These are phyloP conservation scores for Aphanomyces euteiches DNA, from an alignment of 352 stramenopile species.

Conservation along the genomic window DNA sequence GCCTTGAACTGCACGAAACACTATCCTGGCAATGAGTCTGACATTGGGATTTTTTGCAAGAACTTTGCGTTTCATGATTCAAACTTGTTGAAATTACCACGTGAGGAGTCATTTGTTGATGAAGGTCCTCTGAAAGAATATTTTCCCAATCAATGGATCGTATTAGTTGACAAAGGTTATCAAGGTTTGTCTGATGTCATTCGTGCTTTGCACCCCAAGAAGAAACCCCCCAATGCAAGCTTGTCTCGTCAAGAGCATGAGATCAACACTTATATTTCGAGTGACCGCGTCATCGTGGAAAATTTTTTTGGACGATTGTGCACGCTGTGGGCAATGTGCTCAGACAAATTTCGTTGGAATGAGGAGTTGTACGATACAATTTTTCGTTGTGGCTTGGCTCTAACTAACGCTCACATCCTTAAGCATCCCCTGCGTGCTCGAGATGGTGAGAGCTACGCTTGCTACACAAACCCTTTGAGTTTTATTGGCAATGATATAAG, in stretches of 20 bases:
- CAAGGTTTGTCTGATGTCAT: background rate
- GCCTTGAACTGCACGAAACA: background rate
- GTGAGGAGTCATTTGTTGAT: background rate
- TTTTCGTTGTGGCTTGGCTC: no score
- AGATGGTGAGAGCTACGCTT: background rate
- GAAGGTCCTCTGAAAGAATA: background rate
- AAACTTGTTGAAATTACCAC: background rate
- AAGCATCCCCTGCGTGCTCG: background rate
- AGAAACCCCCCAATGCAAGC: background rate
- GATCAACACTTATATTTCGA: constrained; percentile 17
- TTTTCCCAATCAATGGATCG: constrained; percentile 7
- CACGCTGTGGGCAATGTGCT: constrained; percentile 10
- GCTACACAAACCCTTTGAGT: background rate
- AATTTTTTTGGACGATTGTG: constrained; percentile 27
- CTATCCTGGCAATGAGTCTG: background rate
- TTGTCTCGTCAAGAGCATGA: background rate
- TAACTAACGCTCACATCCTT: constrained; percentile 24
- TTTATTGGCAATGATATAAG: no score
- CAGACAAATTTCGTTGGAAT: constrained; percentile 23
- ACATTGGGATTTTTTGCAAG: constrained; percentile 1
- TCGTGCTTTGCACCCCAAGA: constrained; percentile 13
- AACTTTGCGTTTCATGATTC: constrained; percentile 5
- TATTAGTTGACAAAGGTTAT: constrained; percentile 30
- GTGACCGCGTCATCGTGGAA: constrained; percentile 27
- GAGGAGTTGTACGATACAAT: constrained; percentile 10